These are phyloP conservation scores for Dalbergia cultrata DNA, from an alignment of 306 rosid genomes.

Conservation along the genomic window DNA sequence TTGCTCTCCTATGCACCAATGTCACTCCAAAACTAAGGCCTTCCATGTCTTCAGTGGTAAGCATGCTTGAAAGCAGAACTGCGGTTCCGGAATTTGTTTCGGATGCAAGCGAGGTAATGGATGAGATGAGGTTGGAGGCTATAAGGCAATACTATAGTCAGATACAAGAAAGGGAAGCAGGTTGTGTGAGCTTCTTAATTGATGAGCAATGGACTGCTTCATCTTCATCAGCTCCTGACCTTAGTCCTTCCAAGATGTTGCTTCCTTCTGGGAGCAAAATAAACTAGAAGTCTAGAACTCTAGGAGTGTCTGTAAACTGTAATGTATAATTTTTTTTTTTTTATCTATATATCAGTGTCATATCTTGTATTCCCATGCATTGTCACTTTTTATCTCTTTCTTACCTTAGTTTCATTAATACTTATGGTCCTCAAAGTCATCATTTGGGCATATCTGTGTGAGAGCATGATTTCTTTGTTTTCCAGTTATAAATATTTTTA, in stretches of 20 bases:
- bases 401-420: too few species aligned
- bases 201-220: constrained; percentile 30
- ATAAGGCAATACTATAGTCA: constrained; percentile 43
- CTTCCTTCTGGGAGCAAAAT: constrained; percentile 10
- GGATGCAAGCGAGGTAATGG: background rate
- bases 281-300: background rate
- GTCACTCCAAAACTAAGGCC: constrained; percentile 69
- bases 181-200: background rate
- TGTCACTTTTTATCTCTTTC: too few species aligned
- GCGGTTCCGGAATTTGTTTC: constrained; percentile 10
- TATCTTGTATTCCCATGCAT: too few species aligned
- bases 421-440: too few species aligned
- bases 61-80: constrained; percentile 22
- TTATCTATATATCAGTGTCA: background rate
- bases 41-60: constrained; percentile 12
- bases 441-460: too few species aligned
- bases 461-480: too few species aligned
- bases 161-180: background rate
- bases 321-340: background rate
- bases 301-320: too few species aligned
- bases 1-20: constrained; percentile 68
- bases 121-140: constrained; percentile 33
- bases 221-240: constrained; percentile 9
- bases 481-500: too few species aligned
- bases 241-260: background rate